These are phyloP conservation scores for Apiospora pterosperma DNA, from an alignment of 2,329 filamentous ascomycete genomes.

Conservation along the genomic window DNA sequence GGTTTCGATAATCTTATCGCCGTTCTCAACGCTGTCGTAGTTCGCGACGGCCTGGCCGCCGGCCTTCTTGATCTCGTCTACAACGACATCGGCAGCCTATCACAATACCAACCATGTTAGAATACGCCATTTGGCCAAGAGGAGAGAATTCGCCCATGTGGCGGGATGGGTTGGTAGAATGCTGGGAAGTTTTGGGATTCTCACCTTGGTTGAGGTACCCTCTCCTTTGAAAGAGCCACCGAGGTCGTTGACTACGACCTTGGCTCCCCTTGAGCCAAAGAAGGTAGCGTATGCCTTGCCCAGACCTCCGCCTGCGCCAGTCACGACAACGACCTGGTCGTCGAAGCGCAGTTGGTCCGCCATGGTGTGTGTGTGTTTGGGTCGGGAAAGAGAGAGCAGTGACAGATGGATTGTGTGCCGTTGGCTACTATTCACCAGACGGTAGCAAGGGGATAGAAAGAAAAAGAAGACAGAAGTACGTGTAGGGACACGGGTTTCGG, in stretches of 20 bases:
- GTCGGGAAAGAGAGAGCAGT: neutral
- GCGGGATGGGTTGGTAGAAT: neutral
- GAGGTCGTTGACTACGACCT: constrained; percentile 94
- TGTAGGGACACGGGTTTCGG: constrained; percentile 6
- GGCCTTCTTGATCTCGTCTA: constrained; percentile 77
- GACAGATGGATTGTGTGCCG: neutral
- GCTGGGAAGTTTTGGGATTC: constrained; percentile 15
- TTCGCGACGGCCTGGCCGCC: constrained; percentile 97
- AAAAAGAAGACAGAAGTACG: neutral
- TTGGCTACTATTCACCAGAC: constrained; percentile 1
- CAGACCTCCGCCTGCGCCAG: constrained; percentile 78
- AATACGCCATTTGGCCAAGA: neutral
- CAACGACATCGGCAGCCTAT: constrained; percentile 78
- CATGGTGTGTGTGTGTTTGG: constrained; percentile 15
- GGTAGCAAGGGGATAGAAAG: constrained; percentile 6
- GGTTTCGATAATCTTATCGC: constrained; percentile 90
- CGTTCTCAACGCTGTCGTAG: constrained; percentile 92
- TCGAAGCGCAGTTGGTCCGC: constrained; percentile 63
- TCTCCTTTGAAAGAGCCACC: constrained; percentile 92
- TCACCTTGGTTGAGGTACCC: constrained; percentile 80
- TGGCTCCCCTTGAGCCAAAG: constrained; percentile 88
- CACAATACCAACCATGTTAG: constrained; percentile 18
- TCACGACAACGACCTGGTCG: constrained; percentile 85
- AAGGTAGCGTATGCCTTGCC: constrained; percentile 83
- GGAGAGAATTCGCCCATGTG: neutral